A percentile compares a stretch with the other conserved stretches of the same genome.
These are phyloP conservation scores for Cercospora sp. DNA, from an alignment of 2,329 filamentous ascomycete species.

Conservation along the genomic window DNA sequence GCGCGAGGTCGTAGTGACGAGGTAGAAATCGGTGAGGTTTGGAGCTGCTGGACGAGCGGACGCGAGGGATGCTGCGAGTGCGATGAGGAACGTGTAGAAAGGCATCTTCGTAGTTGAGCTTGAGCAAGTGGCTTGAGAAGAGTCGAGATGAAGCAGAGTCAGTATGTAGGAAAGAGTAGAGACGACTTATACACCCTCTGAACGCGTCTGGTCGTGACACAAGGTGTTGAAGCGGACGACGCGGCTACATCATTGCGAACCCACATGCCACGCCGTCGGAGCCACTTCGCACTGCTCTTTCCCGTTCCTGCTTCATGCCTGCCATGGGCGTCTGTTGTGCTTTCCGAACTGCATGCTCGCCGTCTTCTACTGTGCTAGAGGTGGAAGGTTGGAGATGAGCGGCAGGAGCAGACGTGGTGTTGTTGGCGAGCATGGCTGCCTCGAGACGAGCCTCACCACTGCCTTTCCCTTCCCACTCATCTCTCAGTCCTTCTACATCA, in stretches of 20 bases:
- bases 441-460: neutral
- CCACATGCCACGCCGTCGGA: conserved; percentile 5
- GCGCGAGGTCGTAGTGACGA: conserved; percentile 44
- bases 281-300: neutral
- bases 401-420: neutral
- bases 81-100: conserved; percentile 9
- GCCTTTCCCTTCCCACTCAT: neutral
- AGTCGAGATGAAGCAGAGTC: neutral
- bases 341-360: neutral
- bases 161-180: neutral
- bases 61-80: conserved; percentile 20
- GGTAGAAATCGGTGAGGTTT: conserved; percentile 39
- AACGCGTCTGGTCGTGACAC: neutral
- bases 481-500: neutral
- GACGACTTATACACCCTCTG: neutral
- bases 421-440: neutral
- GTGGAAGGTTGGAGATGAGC: neutral
- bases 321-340: neutral
- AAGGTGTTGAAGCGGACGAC: neutral
- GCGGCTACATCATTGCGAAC: neutral
- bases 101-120: conserved; percentile 9
- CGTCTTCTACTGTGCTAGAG: neutral
- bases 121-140: neutral
- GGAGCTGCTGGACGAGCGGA: conserved; percentile 8
- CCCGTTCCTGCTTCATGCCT: neutral